Base-by-base conservation (phyloP, 805 yeast genomes). In the Wickerhamiella allomyrinae region DNA sequence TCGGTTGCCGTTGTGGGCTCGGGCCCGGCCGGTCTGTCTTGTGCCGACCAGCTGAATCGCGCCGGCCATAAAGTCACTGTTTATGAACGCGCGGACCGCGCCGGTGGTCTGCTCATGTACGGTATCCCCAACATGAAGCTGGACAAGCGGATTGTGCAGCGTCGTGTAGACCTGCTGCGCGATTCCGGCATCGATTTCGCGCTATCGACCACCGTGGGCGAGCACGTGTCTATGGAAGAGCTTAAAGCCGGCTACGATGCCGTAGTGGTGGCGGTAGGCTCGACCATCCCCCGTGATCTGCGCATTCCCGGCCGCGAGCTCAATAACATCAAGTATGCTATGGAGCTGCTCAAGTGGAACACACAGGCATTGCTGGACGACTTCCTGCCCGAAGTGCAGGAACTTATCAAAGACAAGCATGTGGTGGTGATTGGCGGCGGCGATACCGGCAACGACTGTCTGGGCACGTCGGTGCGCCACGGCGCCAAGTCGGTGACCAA, bases 111-210 rank as follows among this genome's bases (percentile, higher is more conserved):
- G 59, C 65, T 89, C 67, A 91, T 91, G 97, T 89, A 89, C 63
- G 98, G 98, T 75, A 89, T 89, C 65, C 98, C 98, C 53, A 89
- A 89, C 71, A 89, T 89, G 98, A 89, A 89, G 69, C 72, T 89
- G 54, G 98, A 89, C 65, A 89, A 89, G 71, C 69, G 78, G 20
- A 74, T 91, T 58, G 95, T 89, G 46, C 82, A 85, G 68, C 77
- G 97, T 60, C 85, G 97, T 70, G 73, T 91, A 44, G 93, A 89
- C 58, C 69, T 91, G 60, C 67, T 89, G 71, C 81, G 71, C 23
- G 94, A 84, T 36, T 95, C 89, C 62, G 98, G 98, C 41, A 69
- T 89, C 54, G 72, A 73, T 20, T 85, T 89, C 57, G 70, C 80
- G 35, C 75, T 82, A 54, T 76, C 73, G 60, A 74, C 84, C 41